These are phyloP conservation scores for Barnettozyma siamensis DNA, from an alignment of 805 yeast species.

Conservation along the genomic window DNA sequence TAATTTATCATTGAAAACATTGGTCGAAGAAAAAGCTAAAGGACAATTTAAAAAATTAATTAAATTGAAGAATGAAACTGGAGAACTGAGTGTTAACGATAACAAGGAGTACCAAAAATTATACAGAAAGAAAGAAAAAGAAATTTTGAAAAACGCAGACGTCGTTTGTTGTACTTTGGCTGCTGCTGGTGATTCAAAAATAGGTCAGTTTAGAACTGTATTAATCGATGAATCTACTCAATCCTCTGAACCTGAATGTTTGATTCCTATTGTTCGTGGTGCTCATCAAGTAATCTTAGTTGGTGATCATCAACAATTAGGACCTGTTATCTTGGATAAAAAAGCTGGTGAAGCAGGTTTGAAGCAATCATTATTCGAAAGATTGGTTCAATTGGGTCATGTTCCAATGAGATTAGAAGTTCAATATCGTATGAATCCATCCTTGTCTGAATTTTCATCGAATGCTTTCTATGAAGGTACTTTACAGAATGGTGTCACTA, in stretches of 20 bases:
- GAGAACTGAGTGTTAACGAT: slow-evolving; percentile 60
- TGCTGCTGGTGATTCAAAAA: slow-evolving; percentile 78
- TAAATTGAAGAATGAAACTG: slow-evolving; percentile 54
- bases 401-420: slow-evolving; percentile 82
- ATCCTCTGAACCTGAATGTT: slow-evolving; percentile 87
- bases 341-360: slow-evolving; percentile 85
- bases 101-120: slow-evolving; percentile 37
- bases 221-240: slow-evolving; percentile 92
- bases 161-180: slow-evolving; percentile 90
- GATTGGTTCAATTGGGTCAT: slow-evolving; percentile 77
- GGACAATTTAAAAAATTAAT: slow-evolving; percentile 55
- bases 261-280: slow-evolving; percentile 85
- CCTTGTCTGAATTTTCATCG: slow-evolving; percentile 78
- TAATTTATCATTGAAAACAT: slow-evolving; percentile 50
- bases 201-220: slow-evolving; percentile 64
- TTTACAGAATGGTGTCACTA: slow-evolving; percentile 85
- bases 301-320: slow-evolving; percentile 95
- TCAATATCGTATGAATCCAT: slow-evolving; percentile 94
- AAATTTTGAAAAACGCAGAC: slow-evolving; percentile 51
- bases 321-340: slow-evolving; percentile 81
- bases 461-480: slow-evolving; percentile 91
- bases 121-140: slow-evolving; percentile 42
- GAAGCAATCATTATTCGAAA: slow-evolving; percentile 79
- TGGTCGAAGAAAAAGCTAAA: slow-evolving; percentile 42
- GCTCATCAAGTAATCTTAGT: slow-evolving; percentile 85